Base-by-base conservation (phyloP, 441 rosid genomes). In the Bruguiera hainesii region DNA sequence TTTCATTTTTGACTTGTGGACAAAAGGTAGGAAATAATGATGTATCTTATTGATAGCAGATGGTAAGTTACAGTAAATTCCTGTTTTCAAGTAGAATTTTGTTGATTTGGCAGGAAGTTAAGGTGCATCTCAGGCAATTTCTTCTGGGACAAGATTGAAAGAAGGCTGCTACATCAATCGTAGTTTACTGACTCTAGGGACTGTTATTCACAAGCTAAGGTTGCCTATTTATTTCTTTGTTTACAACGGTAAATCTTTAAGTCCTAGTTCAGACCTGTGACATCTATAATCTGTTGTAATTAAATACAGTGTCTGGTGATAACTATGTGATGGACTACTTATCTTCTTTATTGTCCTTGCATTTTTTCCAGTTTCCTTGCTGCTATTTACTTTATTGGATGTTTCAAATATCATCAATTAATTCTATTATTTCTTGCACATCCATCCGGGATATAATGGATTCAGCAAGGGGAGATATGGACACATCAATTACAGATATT, bases 81-180 rank as follows among this genome's bases (percentile, higher is more conserved):
- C 48, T 59, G 48, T 56, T 71, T 52, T 51, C 66, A 13, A 26
- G 1, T 35, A 74, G 78, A 65, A 74, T 65, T 74, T 74, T 69
- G 78, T 74, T 21, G 78, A 74, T 69, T 63, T 82, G 25, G 83
- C 82, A 0, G 81, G 83, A 46, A 79, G 85, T 37, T 81, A 82
- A 71, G 83, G 77, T 42, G 83, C 79, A 64, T 82, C 85, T 60
- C 83, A 77, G 72, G 65, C 83, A 53, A 50, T 70, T 39, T 65
- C 83, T 8, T 79, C 66, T 59, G 81, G 78, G 23, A 53, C 75
- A 23, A 65, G 85, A 75, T 70, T 82, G 57, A 79, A 82, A 77
- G 83, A 82, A 65, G 81, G 85, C 18, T 82, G 81, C 75, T 83
- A 82, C 65, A 79, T 79, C 30, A 82, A 82, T 71, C 77, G 78